A percentile compares a stretch with the other conserved stretches of the same genome.
Evolutionary conservation across 768 basidiomycete species (phyloP).

Genomic region (Rhodosporidiobolus odoratus): DNA sequence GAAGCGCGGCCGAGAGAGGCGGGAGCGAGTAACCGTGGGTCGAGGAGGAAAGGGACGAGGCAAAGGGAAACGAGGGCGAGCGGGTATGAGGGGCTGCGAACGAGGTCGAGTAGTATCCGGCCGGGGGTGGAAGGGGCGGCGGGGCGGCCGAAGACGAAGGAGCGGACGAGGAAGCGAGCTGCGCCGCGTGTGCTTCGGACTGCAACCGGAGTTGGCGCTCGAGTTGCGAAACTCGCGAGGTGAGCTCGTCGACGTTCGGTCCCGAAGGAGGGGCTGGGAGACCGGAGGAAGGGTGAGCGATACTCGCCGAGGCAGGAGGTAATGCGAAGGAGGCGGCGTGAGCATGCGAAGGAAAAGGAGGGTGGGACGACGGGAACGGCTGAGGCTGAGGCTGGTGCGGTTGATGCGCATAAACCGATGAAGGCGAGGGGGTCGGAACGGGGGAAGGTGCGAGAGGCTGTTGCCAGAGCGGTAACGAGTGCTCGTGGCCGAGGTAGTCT

Average conservation of each 20-base stretch:
- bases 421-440: neutral
- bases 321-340: neutral
- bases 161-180: neutral
- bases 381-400: neutral
- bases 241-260: neutral
- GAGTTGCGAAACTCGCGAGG: constrained; percentile 5
- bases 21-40: neutral
- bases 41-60: neutral
- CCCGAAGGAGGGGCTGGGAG: neutral
- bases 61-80: constrained; percentile 17
- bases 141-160: neutral
- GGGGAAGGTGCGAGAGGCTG: neutral
- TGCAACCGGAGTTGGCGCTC: constrained; percentile 22
- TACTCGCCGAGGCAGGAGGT: neutral
- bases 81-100: constrained; percentile 2
- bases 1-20: neutral
- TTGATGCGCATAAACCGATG: neutral
- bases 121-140: neutral
- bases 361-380: neutral
- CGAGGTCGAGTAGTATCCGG: neutral
- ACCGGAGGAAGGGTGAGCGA: neutral
- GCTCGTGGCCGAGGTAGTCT: no score
- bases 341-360: no score
- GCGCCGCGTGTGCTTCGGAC: constrained; percentile 7
- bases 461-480: neutral